These are phyloP conservation scores for Tulasnella sp. DNA, from an alignment of 768 basidiomycete genomes.

Conservation along the genomic window DNA sequence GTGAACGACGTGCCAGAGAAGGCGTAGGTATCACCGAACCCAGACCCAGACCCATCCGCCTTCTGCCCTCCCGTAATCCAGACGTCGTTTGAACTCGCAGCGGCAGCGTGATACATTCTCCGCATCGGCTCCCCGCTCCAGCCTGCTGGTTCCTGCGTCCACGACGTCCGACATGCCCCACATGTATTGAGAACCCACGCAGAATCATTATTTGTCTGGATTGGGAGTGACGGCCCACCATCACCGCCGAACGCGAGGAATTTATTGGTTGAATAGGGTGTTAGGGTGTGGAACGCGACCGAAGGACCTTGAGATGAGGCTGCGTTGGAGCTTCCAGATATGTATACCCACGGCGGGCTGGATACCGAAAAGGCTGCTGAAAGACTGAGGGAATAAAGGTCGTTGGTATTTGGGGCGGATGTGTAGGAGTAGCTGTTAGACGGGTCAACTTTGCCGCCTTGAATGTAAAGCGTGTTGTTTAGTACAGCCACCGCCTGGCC, in stretches of 20 bases:
- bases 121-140: slow-evolving; percentile 64
- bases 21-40: slow-evolving; percentile 52
- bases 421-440: slow-evolving; percentile 60
- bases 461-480: slow-evolving; percentile 51
- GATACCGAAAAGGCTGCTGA: slow-evolving; percentile 45
- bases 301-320: slow-evolving; percentile 44
- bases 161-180: slow-evolving; percentile 30
- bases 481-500: slow-evolving; percentile 60
- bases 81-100: slow-evolving; percentile 38
- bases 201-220: slow-evolving; percentile 51
- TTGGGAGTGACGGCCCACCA: slow-evolving; percentile 43
- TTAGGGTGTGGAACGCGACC: slow-evolving; percentile 72
- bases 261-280: slow-evolving; percentile 45
- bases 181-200: slow-evolving; percentile 37
- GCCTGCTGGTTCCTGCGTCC: slow-evolving; percentile 36
- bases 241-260: slow-evolving; percentile 68
- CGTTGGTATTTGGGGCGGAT: slow-evolving; percentile 60
- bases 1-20: slow-evolving; percentile 45
- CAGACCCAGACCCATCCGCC: slow-evolving; percentile 63
- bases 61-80: slow-evolving; percentile 73
- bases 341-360: slow-evolving; percentile 57
- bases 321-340: slow-evolving; percentile 38
- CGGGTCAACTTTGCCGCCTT: slow-evolving; percentile 73
- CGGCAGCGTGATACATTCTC: slow-evolving; percentile 62
- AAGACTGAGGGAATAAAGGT: slow-evolving; percentile 60